Percentiles rank a stretch among this genome's conserved stretches.
These are phyloP conservation scores for Spinacia oleracea DNA, from an alignment of 179 eudicot species.

Conservation along the genomic window DNA sequence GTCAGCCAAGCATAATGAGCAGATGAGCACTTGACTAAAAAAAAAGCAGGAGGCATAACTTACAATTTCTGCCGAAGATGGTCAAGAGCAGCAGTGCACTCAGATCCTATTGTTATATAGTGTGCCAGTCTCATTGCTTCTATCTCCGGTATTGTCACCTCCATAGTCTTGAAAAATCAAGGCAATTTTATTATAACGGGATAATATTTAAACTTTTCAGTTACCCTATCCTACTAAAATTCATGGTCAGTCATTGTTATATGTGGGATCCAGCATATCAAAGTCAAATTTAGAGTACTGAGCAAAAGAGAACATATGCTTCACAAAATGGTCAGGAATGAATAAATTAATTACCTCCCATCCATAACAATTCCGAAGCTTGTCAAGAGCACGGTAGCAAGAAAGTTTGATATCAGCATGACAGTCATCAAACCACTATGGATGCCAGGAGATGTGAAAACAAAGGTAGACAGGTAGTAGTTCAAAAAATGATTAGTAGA, in stretches of 20 bases:
- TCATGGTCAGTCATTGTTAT: neutral
- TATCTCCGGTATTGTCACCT: conserved; percentile 86
- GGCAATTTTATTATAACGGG: neutral
- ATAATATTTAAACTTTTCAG: neutral
- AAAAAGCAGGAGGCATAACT: conserved; percentile 20
- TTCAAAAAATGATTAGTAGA: neutral
- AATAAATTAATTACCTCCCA: conserved; percentile 80
- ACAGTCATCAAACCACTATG: conserved; percentile 92
- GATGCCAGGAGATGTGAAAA: neutral
- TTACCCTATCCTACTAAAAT: neutral
- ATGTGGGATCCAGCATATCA: neutral
- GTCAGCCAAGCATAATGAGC: conserved; percentile 19
- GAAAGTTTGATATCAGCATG: conserved; percentile 59
- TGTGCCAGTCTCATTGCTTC: conserved; percentile 95
- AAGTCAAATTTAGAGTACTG: neutral
- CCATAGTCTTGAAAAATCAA: conserved; percentile 49
- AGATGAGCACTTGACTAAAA: neutral
- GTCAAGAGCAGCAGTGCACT: conserved; percentile 75
- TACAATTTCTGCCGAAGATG: conserved; percentile 60
- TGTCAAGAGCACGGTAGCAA: conserved; percentile 60
- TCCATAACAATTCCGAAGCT: conserved; percentile 63
- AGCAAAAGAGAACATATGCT: neutral
- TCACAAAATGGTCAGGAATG: neutral
- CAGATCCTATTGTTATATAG: conserved; percentile 84
- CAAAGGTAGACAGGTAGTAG: conserved; percentile 10